Percentiles rank a stretch among this genome's conserved stretches.
Evolutionary conservation across 2,329 filamentous ascomycete species (phyloP).

Genomic region (Colletotrichum costaricense): DNA sequence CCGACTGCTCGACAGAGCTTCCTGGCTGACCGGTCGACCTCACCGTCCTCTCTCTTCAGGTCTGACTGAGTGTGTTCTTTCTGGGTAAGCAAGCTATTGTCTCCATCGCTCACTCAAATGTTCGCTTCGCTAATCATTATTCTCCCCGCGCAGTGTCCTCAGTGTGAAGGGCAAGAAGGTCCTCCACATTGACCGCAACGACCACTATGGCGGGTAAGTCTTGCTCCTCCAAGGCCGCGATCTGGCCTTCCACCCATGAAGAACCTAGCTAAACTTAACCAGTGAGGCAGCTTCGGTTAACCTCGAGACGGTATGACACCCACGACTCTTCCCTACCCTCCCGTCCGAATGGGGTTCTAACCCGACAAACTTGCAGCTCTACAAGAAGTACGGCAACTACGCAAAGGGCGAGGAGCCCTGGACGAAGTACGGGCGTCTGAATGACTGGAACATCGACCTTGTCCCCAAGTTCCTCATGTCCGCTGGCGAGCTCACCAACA

Average conservation of each 20-base stretch:
- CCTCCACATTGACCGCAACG: conserved; percentile 97
- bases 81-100: conserved; percentile 73
- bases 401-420: conserved; percentile 85
- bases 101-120: neutral
- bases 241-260: neutral
- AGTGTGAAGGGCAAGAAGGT: conserved; percentile 99
- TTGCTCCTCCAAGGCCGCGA: conserved; percentile 24
- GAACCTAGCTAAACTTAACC: conserved; percentile 33
- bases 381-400: conserved; percentile 95
- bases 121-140: conserved; percentile 8
- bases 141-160: conserved; percentile 73
- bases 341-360: conserved; percentile 29
- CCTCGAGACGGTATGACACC: conserved; percentile 80
- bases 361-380: conserved; percentile 70
- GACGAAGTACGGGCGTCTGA: conserved; percentile 96
- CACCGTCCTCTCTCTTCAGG: conserved; percentile 63
- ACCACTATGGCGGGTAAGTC: conserved; percentile 95
- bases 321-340: conserved; percentile 42
- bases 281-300: conserved; percentile 97
- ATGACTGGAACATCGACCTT: conserved; percentile 99
- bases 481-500: conserved; percentile 97
- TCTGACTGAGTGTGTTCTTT: conserved; percentile 98
- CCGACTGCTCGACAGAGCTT: conserved; percentile 39
- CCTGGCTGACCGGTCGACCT: conserved; percentile 39
- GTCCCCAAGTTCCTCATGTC: conserved; percentile 99